A percentile compares a stretch with the other conserved stretches of the same genome.
phyloP scores from a whole-genome alignment of 2,329 filamentous ascomycete species.

The Aspergillus calidoustus region DNA sequence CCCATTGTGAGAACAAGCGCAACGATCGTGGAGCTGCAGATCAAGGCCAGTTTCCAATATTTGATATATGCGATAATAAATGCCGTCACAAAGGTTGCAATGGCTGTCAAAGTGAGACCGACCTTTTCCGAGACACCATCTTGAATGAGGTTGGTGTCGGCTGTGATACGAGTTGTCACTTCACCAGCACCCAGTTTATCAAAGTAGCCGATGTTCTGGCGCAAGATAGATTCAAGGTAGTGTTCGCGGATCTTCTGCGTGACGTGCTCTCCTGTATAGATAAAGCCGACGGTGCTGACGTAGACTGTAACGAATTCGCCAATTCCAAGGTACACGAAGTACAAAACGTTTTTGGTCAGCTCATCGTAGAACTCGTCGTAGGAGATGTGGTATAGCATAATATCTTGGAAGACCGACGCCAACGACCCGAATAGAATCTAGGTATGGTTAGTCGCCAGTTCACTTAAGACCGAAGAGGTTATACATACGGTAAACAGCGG shows the following conservation, averaged over 20 bases:
- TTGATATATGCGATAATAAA: slow-evolving; percentile 90
- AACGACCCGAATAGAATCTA: slow-evolving; percentile 74
- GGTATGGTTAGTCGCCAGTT: slow-evolving; percentile 13
- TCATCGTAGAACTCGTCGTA: slow-evolving; percentile 63
- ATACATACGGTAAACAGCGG: slow-evolving; percentile 73
- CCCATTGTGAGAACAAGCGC: slow-evolving; percentile 81
- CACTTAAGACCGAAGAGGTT: not conserved
- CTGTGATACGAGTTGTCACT: slow-evolving; percentile 91
- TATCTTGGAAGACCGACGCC: slow-evolving; percentile 71
- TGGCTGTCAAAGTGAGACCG: slow-evolving; percentile 72
- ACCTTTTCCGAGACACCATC: slow-evolving; percentile 93
- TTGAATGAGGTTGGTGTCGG: slow-evolving; percentile 91
- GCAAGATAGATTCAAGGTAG: slow-evolving; percentile 82
- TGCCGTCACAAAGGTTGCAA: slow-evolving; percentile 83
- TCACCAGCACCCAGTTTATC: slow-evolving; percentile 92
- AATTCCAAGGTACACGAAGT: slow-evolving; percentile 84
- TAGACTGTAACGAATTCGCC: slow-evolving; percentile 80
- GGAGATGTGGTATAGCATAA: slow-evolving; percentile 56
- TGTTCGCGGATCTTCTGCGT: slow-evolving; percentile 77
- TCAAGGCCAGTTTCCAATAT: slow-evolving; percentile 91
- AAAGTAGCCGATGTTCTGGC: slow-evolving; percentile 90
- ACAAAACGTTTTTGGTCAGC: slow-evolving; percentile 70
- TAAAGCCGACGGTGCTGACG: slow-evolving; percentile 83
- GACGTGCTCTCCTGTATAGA: slow-evolving; percentile 82
- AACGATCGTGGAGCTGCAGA: slow-evolving; percentile 79